Base-by-base conservation (phyloP, 2,329 filamentous ascomycete species). In the Botrytis galanthina region DNA sequence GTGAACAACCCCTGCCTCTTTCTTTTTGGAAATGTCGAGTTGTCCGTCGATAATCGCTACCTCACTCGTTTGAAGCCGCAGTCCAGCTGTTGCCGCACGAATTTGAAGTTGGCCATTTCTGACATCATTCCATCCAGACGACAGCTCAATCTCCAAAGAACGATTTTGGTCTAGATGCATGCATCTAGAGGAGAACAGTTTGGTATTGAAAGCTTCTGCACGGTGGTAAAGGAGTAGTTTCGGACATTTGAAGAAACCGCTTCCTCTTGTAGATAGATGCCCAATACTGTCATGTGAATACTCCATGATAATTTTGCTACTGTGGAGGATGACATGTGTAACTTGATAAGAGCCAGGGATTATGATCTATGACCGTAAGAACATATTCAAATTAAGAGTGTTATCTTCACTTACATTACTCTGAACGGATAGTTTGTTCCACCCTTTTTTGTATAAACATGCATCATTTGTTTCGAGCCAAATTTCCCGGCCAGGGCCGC, bases 141-240 rank as follows among this genome's bases (percentile, higher is more conserved):
- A 84, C 20, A 97, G 83, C 69, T 90, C 86, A 32, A 99, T 84
- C 74, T 97, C 93, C 0, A 98, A 85, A 0, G 89, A 90, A 73
- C 93, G 93, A 78, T 91, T 90, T 77, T 91, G 91, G 80, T 97
- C 93, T 8, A 99, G 88, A 75, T 95, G 90, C 37, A 97, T 91
- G 62, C 90, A 85, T 75, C 88, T 91, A 0, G 92, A 90, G 0
- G 92, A 86, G 60, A 84, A 86, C 12, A 97, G 84, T 67, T 87
- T 87, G 3, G 92, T 88, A 74, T 93, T 88, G 6, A 98, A 88
- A 0, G 92, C 88, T 63, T 90, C 86, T 1, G 87, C 82, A 26
- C 90, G 88, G 46, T 94, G 92, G 80, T 93, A 97, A 42, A 95
- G 86, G n/a, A 90, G 86, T 0, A 97, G 85, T 10, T 88, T 87